Percentiles rank a stretch among this genome's conserved stretches.
phyloP scores from a whole-genome alignment of 2,329 filamentous ascomycete genomes.

The Fusarium circinatum region DNA sequence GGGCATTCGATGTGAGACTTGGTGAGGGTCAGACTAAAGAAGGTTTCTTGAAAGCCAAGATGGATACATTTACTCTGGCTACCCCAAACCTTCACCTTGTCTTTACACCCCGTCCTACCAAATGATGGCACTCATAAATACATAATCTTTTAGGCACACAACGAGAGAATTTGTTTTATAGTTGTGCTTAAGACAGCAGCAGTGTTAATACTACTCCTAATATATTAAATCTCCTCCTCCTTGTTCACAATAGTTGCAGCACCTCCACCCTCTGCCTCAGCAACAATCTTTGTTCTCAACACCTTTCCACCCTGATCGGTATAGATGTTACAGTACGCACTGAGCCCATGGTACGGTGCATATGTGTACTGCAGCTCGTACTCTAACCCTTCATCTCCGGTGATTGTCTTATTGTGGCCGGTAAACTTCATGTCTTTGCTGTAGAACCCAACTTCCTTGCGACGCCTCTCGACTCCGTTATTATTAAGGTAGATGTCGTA shows the following conservation, averaged over 20 bases:
- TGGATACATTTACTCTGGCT: background rate
- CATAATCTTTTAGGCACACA: background rate
- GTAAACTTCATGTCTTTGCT: constrained; percentile 29
- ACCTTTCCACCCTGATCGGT: constrained; percentile 20
- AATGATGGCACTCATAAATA: background rate
- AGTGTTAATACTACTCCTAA: too few species aligned
- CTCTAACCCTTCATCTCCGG: background rate
- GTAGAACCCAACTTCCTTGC: constrained; percentile 24
- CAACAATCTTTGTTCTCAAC: constrained; percentile 23
- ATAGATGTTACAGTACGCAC: constrained; percentile 22
- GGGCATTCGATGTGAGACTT: constrained; percentile 8
- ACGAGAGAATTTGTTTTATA: background rate
- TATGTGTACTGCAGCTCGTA: constrained; percentile 27
- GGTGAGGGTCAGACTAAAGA: background rate
- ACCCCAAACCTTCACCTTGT: background rate
- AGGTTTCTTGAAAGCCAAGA: background rate
- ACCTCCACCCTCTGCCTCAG: constrained; percentile 23
- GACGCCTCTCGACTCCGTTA: constrained; percentile 16
- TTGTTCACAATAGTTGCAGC: constrained; percentile 23
- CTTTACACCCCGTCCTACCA: background rate
- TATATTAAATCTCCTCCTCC: constrained; percentile 2
- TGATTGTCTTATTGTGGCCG: constrained; percentile 18
- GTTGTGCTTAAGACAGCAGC: background rate
- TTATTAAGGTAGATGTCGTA: constrained; percentile 26
- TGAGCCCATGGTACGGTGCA: constrained; percentile 18